Evolutionary conservation across 164 flowering plant genomes (phyloP).

Genomic region (Echeveria elegans): DNA sequence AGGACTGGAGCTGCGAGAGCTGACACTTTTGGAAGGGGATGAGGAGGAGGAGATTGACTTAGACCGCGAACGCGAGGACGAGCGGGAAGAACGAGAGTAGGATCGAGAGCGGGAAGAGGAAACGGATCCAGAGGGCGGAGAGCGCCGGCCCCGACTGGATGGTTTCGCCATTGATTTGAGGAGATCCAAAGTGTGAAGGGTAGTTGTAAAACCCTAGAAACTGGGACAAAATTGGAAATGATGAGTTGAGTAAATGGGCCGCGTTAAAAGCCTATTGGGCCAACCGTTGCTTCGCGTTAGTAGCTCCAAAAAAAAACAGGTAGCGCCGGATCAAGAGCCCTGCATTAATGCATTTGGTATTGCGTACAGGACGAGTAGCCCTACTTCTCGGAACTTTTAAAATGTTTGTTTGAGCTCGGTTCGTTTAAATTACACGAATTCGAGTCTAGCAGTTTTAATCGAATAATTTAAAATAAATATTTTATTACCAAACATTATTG

Average conservation of each 20-base stretch:
- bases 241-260: not conserved
- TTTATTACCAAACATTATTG: too few relatives aligned
- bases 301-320: too few relatives aligned
- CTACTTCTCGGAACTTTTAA: too few relatives aligned
- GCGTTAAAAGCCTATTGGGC: conserved; percentile 6
- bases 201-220: not conserved
- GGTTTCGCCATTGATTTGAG: conserved; percentile 37
- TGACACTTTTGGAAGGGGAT: conserved; percentile 49
- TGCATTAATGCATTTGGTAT: too few relatives aligned
- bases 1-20: conserved; percentile 62
- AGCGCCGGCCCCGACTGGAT: conserved; percentile 24
- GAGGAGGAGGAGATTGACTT: conserved; percentile 38
- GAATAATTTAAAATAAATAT: too few relatives aligned
- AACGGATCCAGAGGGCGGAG: conserved; percentile 27
- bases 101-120: conserved; percentile 52
- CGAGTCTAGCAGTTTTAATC: too few relatives aligned
- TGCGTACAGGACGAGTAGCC: too few relatives aligned
- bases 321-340: too few relatives aligned
- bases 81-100: conserved; percentile 31
- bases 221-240: not conserved
- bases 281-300: too few relatives aligned
- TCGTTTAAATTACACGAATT: too few relatives aligned
- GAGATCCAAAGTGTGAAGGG: not conserved
- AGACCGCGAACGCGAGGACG: conserved; percentile 34
- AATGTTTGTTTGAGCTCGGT: too few relatives aligned